phyloP scores from a whole-genome alignment of 345 rosid species.

The Limnanthes douglasii region DNA sequence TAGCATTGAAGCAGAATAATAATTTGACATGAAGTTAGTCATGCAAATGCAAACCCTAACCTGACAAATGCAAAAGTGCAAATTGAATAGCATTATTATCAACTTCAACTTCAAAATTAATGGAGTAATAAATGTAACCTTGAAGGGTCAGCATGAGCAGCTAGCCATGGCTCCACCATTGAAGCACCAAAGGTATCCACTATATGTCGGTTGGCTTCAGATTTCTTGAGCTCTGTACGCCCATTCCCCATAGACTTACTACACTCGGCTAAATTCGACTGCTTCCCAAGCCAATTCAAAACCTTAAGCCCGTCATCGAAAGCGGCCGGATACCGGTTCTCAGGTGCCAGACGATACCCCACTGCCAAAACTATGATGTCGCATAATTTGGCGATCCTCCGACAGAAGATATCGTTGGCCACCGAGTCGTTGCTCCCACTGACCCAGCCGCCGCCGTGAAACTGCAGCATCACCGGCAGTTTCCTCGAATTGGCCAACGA shows the following conservation, averaged over 20 bases:
- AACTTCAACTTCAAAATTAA: too few species aligned
- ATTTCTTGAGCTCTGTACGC: slow-evolving; percentile 13
- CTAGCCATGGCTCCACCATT: slow-evolving; percentile 77
- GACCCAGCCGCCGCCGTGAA: slow-evolving; percentile 93
- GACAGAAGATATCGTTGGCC: slow-evolving; percentile 54
- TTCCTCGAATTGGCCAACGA: slow-evolving; percentile 18
- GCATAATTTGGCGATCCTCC: slow-evolving; percentile 56
- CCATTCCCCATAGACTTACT: slow-evolving; percentile 24
- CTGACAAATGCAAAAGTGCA: too few species aligned
- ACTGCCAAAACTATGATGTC: slow-evolving; percentile 73
- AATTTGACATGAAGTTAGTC: too few species aligned
- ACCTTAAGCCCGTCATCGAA: slow-evolving; percentile 78
- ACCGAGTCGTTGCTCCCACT: slow-evolving; percentile 58
- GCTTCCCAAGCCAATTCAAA: slow-evolving; percentile 70
- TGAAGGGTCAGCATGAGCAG: slow-evolving; percentile 61
- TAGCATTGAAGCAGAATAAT: too few species aligned
- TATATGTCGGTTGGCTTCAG: slow-evolving; percentile 17
- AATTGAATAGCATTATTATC: too few species aligned
- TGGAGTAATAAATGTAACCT: slow-evolving; percentile 21
- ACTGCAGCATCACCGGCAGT: slow-evolving; percentile 77
- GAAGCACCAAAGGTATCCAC: slow-evolving; percentile 71
- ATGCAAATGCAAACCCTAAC: too few species aligned
- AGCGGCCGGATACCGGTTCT: slow-evolving; percentile 63
- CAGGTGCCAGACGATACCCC: slow-evolving; percentile 84
- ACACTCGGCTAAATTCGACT: slow-evolving; percentile 49